These are phyloP conservation scores for Ilex paraguariensis DNA, from an alignment of 305 asterid genomes.

Conservation along the genomic window DNA sequence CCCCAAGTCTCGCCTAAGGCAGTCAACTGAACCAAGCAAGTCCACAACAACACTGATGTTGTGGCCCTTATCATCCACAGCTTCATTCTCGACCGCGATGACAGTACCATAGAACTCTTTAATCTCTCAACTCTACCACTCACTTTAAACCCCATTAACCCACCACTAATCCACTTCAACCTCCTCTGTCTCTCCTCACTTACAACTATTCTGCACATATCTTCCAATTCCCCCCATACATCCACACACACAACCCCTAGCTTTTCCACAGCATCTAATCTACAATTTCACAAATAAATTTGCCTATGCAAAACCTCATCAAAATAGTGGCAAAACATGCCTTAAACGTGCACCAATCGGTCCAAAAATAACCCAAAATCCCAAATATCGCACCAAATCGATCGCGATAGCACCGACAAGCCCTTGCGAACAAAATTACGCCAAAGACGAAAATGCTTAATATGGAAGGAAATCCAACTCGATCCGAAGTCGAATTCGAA, in stretches of 20 bases:
- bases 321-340: not conserved
- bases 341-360: not conserved
- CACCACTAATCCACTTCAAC: slow-evolving; percentile 30
- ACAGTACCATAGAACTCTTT: slow-evolving; percentile 38
- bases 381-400: not conserved
- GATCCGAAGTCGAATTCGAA: not conserved
- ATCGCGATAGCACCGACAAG: not conserved
- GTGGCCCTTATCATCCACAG: slow-evolving; percentile 74
- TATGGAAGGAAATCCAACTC: not conserved
- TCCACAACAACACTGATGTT: slow-evolving; percentile 62
- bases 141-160: slow-evolving; percentile 57
- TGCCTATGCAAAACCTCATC: not conserved
- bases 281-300: slow-evolving; percentile 1
- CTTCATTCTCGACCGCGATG: slow-evolving; percentile 66
- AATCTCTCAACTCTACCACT: slow-evolving; percentile 60
- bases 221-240: slow-evolving; percentile 24
- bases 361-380: not conserved
- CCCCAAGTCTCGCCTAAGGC: slow-evolving; percentile 78
- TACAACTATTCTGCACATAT: slow-evolving; percentile 35
- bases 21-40: slow-evolving; percentile 70
- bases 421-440: not conserved
- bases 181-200: slow-evolving; percentile 18
- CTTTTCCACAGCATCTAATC: slow-evolving; percentile 1
- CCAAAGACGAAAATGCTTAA: not conserved
- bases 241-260: slow-evolving; percentile 8